A percentile compares a stretch with the other conserved stretches of the same genome.
Evolutionary conservation across 257 asterid genomes (phyloP).

Genomic region (Solanum okadae): DNA sequence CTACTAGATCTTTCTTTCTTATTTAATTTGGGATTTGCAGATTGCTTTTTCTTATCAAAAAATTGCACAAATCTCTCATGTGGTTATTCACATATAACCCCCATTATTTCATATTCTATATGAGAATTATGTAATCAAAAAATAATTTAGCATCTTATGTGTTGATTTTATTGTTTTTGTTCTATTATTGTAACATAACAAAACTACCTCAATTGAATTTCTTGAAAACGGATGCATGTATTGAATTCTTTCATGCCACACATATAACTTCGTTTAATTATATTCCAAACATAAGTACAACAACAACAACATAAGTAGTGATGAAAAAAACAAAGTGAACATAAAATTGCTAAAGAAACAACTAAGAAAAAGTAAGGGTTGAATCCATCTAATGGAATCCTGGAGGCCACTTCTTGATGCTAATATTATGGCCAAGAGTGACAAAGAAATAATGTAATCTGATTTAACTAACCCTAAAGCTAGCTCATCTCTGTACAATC

Average conservation of each 20-base stretch:
- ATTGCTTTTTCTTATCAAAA: background rate
- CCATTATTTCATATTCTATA: background rate
- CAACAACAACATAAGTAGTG: background rate
- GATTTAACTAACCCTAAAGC: background rate
- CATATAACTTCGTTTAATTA: background rate
- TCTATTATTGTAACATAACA: background rate
- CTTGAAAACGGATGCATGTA: background rate
- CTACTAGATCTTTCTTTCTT: background rate
- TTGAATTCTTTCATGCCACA: background rate
- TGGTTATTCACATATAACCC: background rate
- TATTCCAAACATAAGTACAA: background rate
- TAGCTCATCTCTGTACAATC: background rate
- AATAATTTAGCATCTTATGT: background rate
- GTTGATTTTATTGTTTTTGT: background rate
- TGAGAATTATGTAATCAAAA: background rate
- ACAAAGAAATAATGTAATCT: background rate
- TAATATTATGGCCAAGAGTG: background rate
- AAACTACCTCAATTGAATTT: background rate
- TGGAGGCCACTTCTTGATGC: background rate
- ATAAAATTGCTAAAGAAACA: background rate
- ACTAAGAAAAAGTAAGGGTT: background rate
- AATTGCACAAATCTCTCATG: background rate
- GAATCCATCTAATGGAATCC: background rate
- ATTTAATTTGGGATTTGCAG: background rate
- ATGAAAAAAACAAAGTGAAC: background rate